Evolutionary conservation across 1,284 basidiomycete species (phyloP).

Genomic region (Boletellus sp.): DNA sequence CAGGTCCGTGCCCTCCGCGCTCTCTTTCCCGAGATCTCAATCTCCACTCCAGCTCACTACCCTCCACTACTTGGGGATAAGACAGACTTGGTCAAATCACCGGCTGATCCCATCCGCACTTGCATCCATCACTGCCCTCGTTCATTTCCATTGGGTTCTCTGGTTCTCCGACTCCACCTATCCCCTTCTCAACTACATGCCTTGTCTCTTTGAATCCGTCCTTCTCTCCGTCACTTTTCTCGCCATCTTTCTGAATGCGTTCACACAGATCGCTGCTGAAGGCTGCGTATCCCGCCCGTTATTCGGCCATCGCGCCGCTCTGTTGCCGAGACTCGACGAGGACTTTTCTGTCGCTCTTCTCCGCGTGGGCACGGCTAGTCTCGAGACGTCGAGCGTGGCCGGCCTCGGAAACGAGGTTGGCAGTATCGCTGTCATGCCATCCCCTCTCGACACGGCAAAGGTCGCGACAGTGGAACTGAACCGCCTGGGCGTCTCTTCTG

Average conservation of each 20-base stretch:
- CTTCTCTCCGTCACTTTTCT: conserved; percentile 53
- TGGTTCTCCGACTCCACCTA: conserved; percentile 49
- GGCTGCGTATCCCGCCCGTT: conserved; percentile 45
- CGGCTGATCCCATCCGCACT: conserved; percentile 64
- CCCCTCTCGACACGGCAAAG: conserved; percentile 16
- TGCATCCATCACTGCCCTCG: conserved; percentile 52
- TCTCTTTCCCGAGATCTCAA: conserved; percentile 1
- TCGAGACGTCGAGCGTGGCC: conserved; percentile 66
- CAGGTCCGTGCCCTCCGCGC: conserved; percentile 42
- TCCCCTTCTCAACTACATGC: conserved; percentile 68
- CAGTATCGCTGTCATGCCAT: conserved; percentile 38
- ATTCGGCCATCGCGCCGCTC: conserved; percentile 42
- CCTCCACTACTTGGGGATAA: conserved; percentile 60
- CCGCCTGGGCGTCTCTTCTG: conserved; percentile 38
- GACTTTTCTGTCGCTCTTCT: conserved; percentile 70
- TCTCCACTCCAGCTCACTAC: conserved; percentile 46
- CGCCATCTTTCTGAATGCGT: conserved; percentile 53
- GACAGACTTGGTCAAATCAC: conserved; percentile 55
- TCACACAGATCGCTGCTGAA: conserved; percentile 62
- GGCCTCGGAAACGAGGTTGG: conserved; percentile 74
- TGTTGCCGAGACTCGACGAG: conserved; percentile 57
- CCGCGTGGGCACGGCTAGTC: conserved; percentile 65
- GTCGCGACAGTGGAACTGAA: conserved; percentile 41
- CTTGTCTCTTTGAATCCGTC: conserved; percentile 63
- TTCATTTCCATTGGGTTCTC: conserved; percentile 64